Conservation (phyloP, 257 asterid species). For the Plantago major region DNA sequence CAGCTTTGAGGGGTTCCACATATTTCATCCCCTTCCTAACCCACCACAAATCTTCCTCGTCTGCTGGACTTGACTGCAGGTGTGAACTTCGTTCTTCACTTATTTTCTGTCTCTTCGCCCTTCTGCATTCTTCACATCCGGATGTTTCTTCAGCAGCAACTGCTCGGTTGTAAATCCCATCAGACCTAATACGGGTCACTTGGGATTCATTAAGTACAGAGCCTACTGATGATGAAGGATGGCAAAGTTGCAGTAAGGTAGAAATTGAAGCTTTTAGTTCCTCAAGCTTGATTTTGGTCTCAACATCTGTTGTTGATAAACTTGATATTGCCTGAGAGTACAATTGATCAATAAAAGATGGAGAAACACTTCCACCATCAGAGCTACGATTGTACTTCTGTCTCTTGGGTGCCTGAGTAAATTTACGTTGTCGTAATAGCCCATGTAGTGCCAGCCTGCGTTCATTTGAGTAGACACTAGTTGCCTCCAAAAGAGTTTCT, state of each 20-base stretch:
- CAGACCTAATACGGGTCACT: conserved; percentile 44
- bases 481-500: conserved; percentile 48
- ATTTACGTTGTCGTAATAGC: conserved; percentile 41
- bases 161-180: conserved; percentile 36
- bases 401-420: conserved; percentile 36
- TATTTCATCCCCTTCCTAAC: conserved; percentile 65
- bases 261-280: conserved; percentile 68
- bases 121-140: conserved; percentile 95
- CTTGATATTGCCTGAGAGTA: conserved; percentile 37
- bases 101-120: conserved; percentile 71
- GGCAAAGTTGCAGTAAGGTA: conserved; percentile 58
- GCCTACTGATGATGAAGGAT: conserved; percentile 30
- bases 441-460: conserved; percentile 72
- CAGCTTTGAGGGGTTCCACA: conserved; percentile 59
- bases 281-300: conserved; percentile 49
- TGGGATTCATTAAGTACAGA: conserved; percentile 54
- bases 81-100: conserved; percentile 60
- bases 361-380: conserved; percentile 41
- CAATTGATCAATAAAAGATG: conserved; percentile 52
- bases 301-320: conserved; percentile 26
- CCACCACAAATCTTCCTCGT: conserved; percentile 95
- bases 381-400: conserved; percentile 31
- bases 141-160: conserved; percentile 68
- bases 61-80: conserved; percentile 44
- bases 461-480: conserved; percentile 68